Percentiles rank a stretch among this genome's conserved stretches.
Conservation (phyloP, 2,329 filamentous ascomycete species). For the Botrytis deweyae region DNA sequence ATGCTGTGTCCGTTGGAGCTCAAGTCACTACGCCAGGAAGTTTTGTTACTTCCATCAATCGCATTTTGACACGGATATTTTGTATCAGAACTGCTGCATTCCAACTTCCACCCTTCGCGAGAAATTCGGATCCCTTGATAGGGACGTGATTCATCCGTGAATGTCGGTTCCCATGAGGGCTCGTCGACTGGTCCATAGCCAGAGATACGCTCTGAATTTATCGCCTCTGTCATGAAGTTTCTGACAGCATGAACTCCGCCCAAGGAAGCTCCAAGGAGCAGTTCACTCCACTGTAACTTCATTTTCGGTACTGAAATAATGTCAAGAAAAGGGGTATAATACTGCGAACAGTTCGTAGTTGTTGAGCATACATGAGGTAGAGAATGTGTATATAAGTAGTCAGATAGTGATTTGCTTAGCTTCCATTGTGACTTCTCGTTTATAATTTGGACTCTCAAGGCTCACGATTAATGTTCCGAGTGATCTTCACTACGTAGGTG, state of each 20-base stretch:
- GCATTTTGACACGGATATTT: not conserved
- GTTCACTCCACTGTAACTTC: not conserved
- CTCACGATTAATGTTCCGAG: not conserved
- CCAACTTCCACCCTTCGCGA: slow-evolving; percentile 3
- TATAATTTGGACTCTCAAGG: not conserved
- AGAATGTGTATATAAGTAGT: not conserved
- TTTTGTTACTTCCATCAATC: slow-evolving; percentile 2
- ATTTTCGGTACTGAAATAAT: not conserved
- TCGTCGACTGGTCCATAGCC: slow-evolving; percentile 6
- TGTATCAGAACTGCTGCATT: not conserved
- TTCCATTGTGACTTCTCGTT: not conserved
- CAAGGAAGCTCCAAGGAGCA: slow-evolving; percentile 9
- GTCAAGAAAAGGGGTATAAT: not conserved
- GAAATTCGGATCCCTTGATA: not conserved
- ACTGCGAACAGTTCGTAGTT: not conserved
- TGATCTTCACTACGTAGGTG: not conserved
- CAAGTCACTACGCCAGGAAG: slow-evolving; percentile 1
- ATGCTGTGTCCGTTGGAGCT: not conserved
- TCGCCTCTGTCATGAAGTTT: slow-evolving; percentile 10
- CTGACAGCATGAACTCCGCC: not conserved
- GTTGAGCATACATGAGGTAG: not conserved
- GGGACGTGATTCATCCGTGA: not conserved
- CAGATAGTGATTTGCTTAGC: not conserved
- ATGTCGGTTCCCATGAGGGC: slow-evolving; percentile 4
- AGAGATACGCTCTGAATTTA: slow-evolving; percentile 1